Conservation (phyloP, 495 filamentous ascomycete species). For the Aspergillus olivimuriae region DNA sequence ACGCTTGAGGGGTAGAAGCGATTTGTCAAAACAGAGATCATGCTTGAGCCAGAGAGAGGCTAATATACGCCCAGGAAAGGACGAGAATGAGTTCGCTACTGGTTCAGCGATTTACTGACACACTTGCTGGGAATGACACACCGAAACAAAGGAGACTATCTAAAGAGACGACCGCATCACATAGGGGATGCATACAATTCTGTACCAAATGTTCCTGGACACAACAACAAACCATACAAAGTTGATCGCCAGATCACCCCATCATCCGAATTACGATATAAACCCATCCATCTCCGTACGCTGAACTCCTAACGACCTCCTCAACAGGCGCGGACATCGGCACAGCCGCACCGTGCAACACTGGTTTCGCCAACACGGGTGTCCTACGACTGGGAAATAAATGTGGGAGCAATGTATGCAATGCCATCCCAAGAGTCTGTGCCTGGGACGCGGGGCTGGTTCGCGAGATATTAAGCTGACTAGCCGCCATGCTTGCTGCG, state of each 20-base stretch:
- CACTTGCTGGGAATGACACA: too few relatives aligned
- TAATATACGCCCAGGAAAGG: too few relatives aligned
- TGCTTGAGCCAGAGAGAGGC: too few relatives aligned
- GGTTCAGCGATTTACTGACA: too few relatives aligned
- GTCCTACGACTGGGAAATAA: conserved; percentile 85
- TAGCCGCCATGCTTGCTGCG: conserved; percentile 17
- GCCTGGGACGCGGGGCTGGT: conserved; percentile 39
- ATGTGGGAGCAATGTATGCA: conserved; percentile 70
- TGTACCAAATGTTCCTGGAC: too few relatives aligned
- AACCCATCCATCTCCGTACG: conserved; percentile 90
- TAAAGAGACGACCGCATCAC: too few relatives aligned
- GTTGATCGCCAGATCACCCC: conserved; percentile 20
- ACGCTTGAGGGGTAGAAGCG: too few relatives aligned
- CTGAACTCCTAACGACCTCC: conserved; percentile 71
- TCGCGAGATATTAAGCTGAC: conserved; percentile 21
- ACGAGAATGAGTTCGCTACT: too few relatives aligned
- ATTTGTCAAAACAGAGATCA: too few relatives aligned
- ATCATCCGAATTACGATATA: conserved; percentile 79
- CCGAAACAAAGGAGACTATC: too few relatives aligned
- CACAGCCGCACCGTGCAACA: conserved; percentile 81
- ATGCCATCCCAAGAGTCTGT: conserved; percentile 75
- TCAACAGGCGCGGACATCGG: conserved; percentile 79
- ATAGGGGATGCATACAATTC: too few relatives aligned
- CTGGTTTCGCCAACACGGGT: conserved; percentile 81
- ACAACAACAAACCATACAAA: background rate